Percentiles rank a stretch among this genome's conserved stretches.
These are phyloP conservation scores for Termitomyces sp. DNA, from an alignment of 768 basidiomycete species.

Conservation along the genomic window DNA sequence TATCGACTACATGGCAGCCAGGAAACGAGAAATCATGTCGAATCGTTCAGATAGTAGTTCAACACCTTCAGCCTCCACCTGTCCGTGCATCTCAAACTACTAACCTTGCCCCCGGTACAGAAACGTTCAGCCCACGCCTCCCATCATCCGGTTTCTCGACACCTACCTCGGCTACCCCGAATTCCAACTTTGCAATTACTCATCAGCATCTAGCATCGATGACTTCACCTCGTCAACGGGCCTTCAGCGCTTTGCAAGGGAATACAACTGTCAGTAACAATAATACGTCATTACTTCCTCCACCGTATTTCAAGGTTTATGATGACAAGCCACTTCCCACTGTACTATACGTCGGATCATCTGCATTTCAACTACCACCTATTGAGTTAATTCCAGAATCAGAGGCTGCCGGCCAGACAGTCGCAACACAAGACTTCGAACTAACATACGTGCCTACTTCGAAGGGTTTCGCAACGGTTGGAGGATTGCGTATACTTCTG, in stretches of 20 bases:
- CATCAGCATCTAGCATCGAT: constrained; percentile 43
- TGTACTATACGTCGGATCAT: constrained; percentile 45
- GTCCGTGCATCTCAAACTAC: constrained; percentile 11
- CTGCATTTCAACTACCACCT: constrained; percentile 38
- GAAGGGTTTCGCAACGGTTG: constrained; percentile 56
- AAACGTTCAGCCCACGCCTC: constrained; percentile 24
- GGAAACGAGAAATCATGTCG: constrained; percentile 28
- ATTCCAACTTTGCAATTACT: constrained; percentile 47
- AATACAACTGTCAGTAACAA: constrained; percentile 5
- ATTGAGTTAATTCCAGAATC: constrained; percentile 27
- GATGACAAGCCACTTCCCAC: constrained; percentile 30
- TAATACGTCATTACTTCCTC: constrained; percentile 26
- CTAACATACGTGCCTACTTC: constrained; percentile 53
- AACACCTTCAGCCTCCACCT: constrained; percentile 51
- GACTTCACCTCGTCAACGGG: constrained; percentile 32
- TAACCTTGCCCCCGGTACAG: constrained; percentile 15
- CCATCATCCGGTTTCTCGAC: constrained; percentile 52
- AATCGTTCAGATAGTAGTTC: constrained; percentile 49
- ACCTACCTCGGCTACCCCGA: constrained; percentile 38
- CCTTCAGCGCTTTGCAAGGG: constrained; percentile 13
- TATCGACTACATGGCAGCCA: constrained; percentile 39
- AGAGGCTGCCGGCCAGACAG: constrained; percentile 21
- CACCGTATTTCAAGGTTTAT: constrained; percentile 38
- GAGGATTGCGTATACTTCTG: constrained; percentile 68
- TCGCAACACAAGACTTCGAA: constrained; percentile 52